Percentiles rank a stretch among this genome's conserved stretches.
These are phyloP conservation scores for Arctium minus DNA, from an alignment of 129 eudicot genomes.

Conservation along the genomic window DNA sequence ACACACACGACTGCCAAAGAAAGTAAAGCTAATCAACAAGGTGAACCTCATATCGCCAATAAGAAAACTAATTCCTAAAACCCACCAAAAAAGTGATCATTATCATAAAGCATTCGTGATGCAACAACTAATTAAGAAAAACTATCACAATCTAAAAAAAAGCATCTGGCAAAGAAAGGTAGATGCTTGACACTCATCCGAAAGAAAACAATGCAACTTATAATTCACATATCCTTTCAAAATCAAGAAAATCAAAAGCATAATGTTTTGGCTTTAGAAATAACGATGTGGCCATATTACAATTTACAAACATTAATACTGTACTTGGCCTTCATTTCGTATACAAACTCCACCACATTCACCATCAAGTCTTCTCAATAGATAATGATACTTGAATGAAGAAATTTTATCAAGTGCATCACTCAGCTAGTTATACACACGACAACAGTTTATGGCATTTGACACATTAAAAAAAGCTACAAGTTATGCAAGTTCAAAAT, in stretches of 20 bases:
- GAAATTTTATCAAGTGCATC: background rate
- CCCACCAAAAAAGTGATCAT: background rate
- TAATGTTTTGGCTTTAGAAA: background rate
- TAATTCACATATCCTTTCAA: background rate
- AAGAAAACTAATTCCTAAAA: background rate
- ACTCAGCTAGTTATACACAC: background rate
- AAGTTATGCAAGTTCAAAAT: background rate
- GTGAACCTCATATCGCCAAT: background rate
- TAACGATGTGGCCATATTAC: background rate
- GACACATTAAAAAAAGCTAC: background rate
- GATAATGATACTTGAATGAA: background rate
- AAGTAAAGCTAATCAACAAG: background rate
- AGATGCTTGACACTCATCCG: no score
- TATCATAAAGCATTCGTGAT: background rate
- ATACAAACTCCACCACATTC: background rate
- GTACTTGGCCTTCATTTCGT: background rate
- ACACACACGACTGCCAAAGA: conserved; percentile 47
- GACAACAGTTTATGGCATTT: background rate
- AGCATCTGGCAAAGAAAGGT: no score
- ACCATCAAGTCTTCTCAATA: background rate
- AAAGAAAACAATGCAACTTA: no score
- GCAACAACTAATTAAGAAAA: background rate
- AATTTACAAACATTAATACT: background rate
- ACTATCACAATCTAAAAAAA: background rate
- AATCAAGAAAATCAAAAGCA: no score